Conservation (phyloP, 1,284 basidiomycete species). For the Cyathus olla region DNA sequence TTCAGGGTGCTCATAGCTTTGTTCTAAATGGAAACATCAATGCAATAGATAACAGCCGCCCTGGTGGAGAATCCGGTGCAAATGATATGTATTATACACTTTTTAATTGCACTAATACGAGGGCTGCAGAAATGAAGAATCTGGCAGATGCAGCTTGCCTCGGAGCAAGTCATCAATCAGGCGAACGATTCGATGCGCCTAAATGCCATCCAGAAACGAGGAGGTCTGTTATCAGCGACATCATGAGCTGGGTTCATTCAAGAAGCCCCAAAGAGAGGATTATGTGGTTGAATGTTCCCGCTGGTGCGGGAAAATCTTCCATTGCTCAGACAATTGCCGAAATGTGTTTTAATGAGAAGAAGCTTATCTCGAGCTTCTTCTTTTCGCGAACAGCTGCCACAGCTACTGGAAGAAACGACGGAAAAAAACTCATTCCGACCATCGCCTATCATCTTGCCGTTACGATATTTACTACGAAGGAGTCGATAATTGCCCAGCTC, state of each 20-base stretch:
- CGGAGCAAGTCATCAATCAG: background rate
- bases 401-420: background rate
- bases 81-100: no score
- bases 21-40: no score
- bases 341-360: background rate
- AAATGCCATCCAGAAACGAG: conserved; percentile 1
- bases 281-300: conserved; percentile 5
- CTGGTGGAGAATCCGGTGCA: no score
- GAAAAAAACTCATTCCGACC: background rate
- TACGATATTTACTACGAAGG: background rate
- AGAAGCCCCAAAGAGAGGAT: background rate
- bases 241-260: background rate
- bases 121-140: no score
- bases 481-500: background rate
- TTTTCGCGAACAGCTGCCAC: background rate
- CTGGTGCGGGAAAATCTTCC: conserved; percentile 9
- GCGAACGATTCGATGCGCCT: background rate
- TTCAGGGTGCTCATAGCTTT: no score
- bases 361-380: conserved; percentile 6
- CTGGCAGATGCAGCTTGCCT: background rate
- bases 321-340: conserved; percentile 10
- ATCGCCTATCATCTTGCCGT: conserved; percentile 5
- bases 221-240: background rate
- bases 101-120: no score
- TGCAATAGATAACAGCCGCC: no score